These are phyloP conservation scores for Calonectria honghensis DNA, from an alignment of 2,329 filamentous ascomycete genomes.

Conservation along the genomic window DNA sequence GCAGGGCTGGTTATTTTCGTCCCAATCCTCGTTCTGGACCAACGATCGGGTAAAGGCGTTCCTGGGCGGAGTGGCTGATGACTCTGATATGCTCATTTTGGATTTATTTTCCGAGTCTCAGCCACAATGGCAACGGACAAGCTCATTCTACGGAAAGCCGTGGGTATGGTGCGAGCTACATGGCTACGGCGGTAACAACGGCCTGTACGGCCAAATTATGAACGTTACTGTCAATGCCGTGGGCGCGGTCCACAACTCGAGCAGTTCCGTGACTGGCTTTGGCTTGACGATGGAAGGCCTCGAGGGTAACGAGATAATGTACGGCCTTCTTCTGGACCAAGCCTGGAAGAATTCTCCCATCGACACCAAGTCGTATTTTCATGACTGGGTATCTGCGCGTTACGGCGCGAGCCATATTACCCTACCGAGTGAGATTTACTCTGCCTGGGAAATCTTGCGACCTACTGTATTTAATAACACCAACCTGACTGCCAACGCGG, in stretches of 20 bases:
- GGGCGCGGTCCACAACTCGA: neutral
- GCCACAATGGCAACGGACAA: slow-evolving; percentile 2
- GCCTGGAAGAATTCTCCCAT: slow-evolving; percentile 4
- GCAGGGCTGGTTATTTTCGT: slow-evolving; percentile 13
- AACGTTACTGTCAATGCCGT: slow-evolving; percentile 2
- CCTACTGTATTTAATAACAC: slow-evolving; percentile 7
- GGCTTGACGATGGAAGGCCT: slow-evolving; percentile 5
- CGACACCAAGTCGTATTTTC: neutral
- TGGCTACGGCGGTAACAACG: slow-evolving; percentile 1
- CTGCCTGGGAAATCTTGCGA: slow-evolving; percentile 1
- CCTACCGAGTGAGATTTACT: neutral
- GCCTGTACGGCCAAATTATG: slow-evolving; percentile 15
- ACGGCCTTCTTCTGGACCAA: slow-evolving; percentile 18
- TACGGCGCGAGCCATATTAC: neutral
- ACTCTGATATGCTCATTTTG: slow-evolving; percentile 11
- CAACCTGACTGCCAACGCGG: slow-evolving; percentile 2
- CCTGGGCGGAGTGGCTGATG: neutral
- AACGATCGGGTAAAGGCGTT: neutral
- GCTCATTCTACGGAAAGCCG: slow-evolving; percentile 13
- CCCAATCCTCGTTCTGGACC: slow-evolving; percentile 15
- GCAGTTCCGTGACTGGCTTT: neutral
- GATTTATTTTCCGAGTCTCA: slow-evolving; percentile 19
- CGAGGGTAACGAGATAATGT: slow-evolving; percentile 17
- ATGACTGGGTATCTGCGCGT: slow-evolving; percentile 10
- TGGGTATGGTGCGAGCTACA: slow-evolving; percentile 17